Evolutionary conservation across 2,329 filamentous ascomycete genomes (phyloP), one percentile per base, ranked within the genome.

Genomic region (Exophiala xenobiotica): DNA sequence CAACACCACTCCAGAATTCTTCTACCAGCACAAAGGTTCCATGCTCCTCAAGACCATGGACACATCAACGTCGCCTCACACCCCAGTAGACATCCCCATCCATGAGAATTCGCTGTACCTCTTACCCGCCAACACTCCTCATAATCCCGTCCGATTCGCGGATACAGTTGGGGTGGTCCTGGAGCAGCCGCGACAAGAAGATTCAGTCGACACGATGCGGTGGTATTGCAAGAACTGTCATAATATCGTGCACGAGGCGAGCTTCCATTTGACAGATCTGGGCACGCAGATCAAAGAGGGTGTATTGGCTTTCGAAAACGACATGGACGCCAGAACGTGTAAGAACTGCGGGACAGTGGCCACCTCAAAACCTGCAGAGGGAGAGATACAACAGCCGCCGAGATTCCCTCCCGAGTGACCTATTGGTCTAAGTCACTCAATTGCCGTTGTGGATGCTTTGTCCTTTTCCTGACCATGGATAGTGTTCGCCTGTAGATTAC

Each of bases 21-120:
- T 97, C 82, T 97, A 93, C 79, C 92, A 97, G 72, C 84, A 96
- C 80, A 85, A 85, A 64, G 93, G 93, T 60, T 85, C 86, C 60
- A 96, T 97, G 92, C 78, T 93, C 51, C 86, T 99, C 62, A 95
- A 95, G 68, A 87, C 93, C 12, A 88, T 96, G 58, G 90, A 96
- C 65, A 71, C 70, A 4, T 67, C 65, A 52, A 75, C 64, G 70
- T 77, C 51, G 69, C 78, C 68, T 54, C 69, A 69, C 1, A 66
- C 74, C 41, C 95, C 95, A 72, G 80, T 83, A 60, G 92, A 97
- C 71, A 82, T 97, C 58, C 78, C 90, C 66, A 96, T 97, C 73
- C 80, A 85, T 64, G 90, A 97, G 73, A 92, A 92, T 58, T 90
- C 93, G 61, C 87, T 97, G 81, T 97, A 96, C 70, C 77, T 97